Conservation (phyloP, 2,329 filamentous ascomycete genomes). For the Penicillium sp. region DNA sequence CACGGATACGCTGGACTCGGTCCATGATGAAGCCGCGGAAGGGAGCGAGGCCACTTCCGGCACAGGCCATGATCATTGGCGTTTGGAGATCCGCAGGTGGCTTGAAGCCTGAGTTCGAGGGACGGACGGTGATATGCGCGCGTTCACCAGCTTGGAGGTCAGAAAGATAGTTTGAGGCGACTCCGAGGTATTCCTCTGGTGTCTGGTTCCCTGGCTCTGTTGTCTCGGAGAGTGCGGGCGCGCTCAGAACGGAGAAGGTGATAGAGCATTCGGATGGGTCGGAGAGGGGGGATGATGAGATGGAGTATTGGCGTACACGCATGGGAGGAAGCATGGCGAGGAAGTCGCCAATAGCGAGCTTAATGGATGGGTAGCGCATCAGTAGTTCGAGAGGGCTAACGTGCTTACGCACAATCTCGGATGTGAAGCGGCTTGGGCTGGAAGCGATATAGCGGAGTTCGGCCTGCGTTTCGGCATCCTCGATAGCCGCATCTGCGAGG, state of each 20-base stretch:
- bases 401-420: constrained; percentile 59
- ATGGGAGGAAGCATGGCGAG: constrained; percentile 75
- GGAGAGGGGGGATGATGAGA: constrained; percentile 72
- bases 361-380: constrained; percentile 63
- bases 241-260: constrained; percentile 69
- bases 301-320: constrained; percentile 78
- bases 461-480: constrained; percentile 54
- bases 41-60: constrained; percentile 61
- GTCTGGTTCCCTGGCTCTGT: constrained; percentile 49
- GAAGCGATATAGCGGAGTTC: constrained; percentile 36
- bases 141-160: constrained; percentile 40
- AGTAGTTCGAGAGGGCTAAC: constrained; percentile 67
- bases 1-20: constrained; percentile 50
- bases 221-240: constrained; percentile 49
- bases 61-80: constrained; percentile 46
- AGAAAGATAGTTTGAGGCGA: constrained; percentile 65
- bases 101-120: constrained; percentile 42
- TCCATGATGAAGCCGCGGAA: constrained; percentile 69
- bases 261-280: constrained; percentile 63
- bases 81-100: constrained; percentile 38
- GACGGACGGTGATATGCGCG: constrained; percentile 40
- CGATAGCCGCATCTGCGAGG: constrained; percentile 50
- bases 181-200: constrained; percentile 57
- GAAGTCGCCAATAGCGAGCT: constrained; percentile 68
- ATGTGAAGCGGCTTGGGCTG: constrained; percentile 46